Evolutionary conservation across 257 asterid species (phyloP), one percentile per base, ranked within the genome.

Genomic region (Solanum pinnatisectum): DNA sequence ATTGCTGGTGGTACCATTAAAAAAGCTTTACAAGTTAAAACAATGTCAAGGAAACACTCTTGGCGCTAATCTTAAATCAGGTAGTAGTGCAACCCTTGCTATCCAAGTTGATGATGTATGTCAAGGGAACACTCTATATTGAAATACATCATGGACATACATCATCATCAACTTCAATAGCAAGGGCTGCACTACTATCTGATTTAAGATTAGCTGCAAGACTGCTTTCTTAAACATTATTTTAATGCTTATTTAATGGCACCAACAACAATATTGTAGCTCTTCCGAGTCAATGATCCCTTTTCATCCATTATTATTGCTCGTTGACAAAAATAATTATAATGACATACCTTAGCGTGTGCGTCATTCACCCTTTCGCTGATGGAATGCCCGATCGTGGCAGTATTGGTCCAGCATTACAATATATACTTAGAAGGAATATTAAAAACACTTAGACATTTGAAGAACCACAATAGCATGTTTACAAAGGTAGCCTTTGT

Each of bases 401-500:
- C 10, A 18, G 65, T 5, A 56, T 56, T 18, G 65, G n/a, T 56
- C 10, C n/a, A 56, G 10, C 10, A 18, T 56, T 56, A 18, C 4
- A 56, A 56, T 18, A 52, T 18, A 56, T 56, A 56, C 23, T 52
- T 18, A 18, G 10, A 52, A 52, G 63, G n/a, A 52, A 16, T 52
- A 52, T 52, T 52, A 2, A 52, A 52, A 18, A 52, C 63, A 52
- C 63, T 3, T 3, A 52, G 63, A 52, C 63, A 52, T 52, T 6
- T 52, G 63, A 18, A 1, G n/a, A 52, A 52, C 63, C 63, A 16
- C 10, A 44, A 44, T 44, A 70, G 96, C 94, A 89, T 96, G 98
- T 87, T 98, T 92, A 87, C 99, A 42, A 42, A 42, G 46, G 46
- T 93, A 95, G 81, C 99, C 99, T 90, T 91, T 94, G 90, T 93